Conservation (phyloP, 441 rosid species). For the Jatropha multifida region DNA sequence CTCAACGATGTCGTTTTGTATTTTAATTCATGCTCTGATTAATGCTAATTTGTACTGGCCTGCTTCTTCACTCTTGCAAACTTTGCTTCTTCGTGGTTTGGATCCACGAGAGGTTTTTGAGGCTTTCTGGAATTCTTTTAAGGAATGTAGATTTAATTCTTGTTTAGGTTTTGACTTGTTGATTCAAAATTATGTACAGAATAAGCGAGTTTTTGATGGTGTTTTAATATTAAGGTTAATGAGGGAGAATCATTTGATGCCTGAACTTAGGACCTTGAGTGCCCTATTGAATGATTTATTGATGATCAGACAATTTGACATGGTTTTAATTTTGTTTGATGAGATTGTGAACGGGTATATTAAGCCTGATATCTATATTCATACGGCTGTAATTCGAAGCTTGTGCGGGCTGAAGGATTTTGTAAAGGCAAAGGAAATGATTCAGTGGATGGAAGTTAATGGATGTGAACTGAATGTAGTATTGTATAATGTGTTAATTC, state of each 20-base stretch:
- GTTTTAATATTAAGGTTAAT: slow-evolving; percentile 53
- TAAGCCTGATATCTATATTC: slow-evolving; percentile 53
- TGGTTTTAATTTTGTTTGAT: slow-evolving; percentile 58
- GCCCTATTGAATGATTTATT: slow-evolving; percentile 60
- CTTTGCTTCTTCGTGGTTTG: slow-evolving; percentile 61
- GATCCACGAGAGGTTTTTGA: slow-evolving; percentile 58
- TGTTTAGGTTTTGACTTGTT: slow-evolving; percentile 76
- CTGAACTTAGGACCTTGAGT: slow-evolving; percentile 70
- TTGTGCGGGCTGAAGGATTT: slow-evolving; percentile 71
- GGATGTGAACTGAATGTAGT: slow-evolving; percentile 58
- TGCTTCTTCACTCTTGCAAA: slow-evolving; percentile 82
- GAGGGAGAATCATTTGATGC: slow-evolving; percentile 54
- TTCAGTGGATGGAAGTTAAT: slow-evolving; percentile 47
- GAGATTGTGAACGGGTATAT: slow-evolving; percentile 47
- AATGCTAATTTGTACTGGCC: slow-evolving; percentile 67
- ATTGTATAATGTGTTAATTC: slow-evolving; percentile 70
- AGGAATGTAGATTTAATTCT: slow-evolving; percentile 45
- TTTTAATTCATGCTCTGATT: slow-evolving; percentile 68
- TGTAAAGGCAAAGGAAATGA: slow-evolving; percentile 54
- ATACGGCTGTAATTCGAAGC: slow-evolving; percentile 57
- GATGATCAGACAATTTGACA: slow-evolving; percentile 49
- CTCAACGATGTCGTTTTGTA: slow-evolving; percentile 70
- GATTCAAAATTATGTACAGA: slow-evolving; percentile 68
- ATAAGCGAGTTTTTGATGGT: slow-evolving; percentile 55
- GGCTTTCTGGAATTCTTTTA: slow-evolving; percentile 42